A percentile compares a stretch with the other conserved stretches of the same genome.
phyloP scores from a whole-genome alignment of 1,284 basidiomycete genomes.

The Cryptococcus jaspeensis region DNA sequence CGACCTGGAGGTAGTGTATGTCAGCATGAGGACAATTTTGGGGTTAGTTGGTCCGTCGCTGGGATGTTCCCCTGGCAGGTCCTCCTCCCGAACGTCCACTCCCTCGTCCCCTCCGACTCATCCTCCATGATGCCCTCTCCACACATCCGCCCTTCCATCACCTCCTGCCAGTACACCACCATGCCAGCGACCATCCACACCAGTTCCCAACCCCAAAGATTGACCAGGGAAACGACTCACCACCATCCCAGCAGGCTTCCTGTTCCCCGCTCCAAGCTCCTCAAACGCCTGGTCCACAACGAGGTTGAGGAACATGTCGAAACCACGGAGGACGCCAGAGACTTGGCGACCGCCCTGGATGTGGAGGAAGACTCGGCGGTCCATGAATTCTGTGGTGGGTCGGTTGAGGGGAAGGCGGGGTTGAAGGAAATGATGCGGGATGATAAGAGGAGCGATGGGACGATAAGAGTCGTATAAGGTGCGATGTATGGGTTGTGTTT shows the following conservation, averaged over 20 bases:
- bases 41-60: too few species aligned
- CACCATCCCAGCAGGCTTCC: slow-evolving; percentile 83
- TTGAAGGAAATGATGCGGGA: background rate
- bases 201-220: background rate
- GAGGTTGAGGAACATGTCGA: slow-evolving; percentile 98
- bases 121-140: background rate
- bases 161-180: background rate
- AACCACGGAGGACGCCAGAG: slow-evolving; percentile 91
- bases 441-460: background rate
- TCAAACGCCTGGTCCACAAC: slow-evolving; percentile 95
- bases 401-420: background rate
- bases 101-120: background rate
- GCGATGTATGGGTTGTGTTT: background rate
- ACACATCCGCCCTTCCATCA: background rate
- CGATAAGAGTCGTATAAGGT: background rate
- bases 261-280: slow-evolving; percentile 85
- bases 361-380: slow-evolving; percentile 93
- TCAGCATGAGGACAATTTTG: background rate
- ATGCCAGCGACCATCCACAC: background rate
- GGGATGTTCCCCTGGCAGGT: too few species aligned
- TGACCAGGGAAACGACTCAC: slow-evolving; percentile 57
- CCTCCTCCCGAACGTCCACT: background rate
- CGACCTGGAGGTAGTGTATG: slow-evolving; percentile 62
- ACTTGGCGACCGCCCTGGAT: slow-evolving; percentile 95
- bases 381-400: slow-evolving; percentile 75